phyloP scores from a whole-genome alignment of 129 eudicot species.

The Helianthus annuus region HanXRQr2.0-SUNRISE NC_035439.2:72941697-72942196 shows the following conservation, averaged over 20 bases:
- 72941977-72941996: slow-evolving; percentile 25
- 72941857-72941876: background rate
- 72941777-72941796: too few relatives aligned
- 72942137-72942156: too few relatives aligned
- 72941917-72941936: slow-evolving; percentile 29
- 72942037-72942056: background rate
- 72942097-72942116: background rate
- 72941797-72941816: too few relatives aligned
- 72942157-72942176: too few relatives aligned
- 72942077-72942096: background rate
- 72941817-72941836: too few relatives aligned
- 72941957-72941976: slow-evolving; percentile 30
- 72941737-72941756: too few relatives aligned
- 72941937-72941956: slow-evolving; percentile 15
- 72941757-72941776: too few relatives aligned
- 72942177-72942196: too few relatives aligned
- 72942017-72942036: slow-evolving; percentile 19
- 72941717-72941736: too few relatives aligned
- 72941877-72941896: too few relatives aligned
- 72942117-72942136: background rate
- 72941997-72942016: slow-evolving; percentile 5
- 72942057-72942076: background rate
- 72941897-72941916: background rate
- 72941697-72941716: too few relatives aligned
- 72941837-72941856: background rate